Evolutionary conservation across 495 filamentous ascomycete genomes (phyloP), one percentile per base, ranked within the genome.

Genomic region (Sabuloglossum arenarium): DNA sequence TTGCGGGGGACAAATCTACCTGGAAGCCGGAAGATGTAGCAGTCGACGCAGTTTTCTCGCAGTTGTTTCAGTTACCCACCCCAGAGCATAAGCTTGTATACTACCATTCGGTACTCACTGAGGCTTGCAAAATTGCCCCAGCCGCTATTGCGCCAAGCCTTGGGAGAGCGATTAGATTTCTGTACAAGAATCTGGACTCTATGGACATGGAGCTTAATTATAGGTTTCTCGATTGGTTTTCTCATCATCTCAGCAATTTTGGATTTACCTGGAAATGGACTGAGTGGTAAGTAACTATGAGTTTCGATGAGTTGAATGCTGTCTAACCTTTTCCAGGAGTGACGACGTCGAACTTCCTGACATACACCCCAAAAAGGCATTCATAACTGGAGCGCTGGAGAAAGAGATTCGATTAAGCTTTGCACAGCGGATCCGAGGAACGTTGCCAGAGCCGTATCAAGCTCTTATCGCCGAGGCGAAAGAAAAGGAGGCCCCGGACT

Each of bases 221-320:
- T 66, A 80, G 91, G 16, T 97, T 96, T 69, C 73, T 93, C 64
- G 91, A 97, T 66, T 99, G 91, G 91, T 99, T 99, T 63, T 76
- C 89, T 14, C 93, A 99, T 64, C 91, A 99, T 71, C 66, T 99
- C 61, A 94, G 88, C 67, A 99, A 99, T 69, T 99, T 97, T 63
- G 91, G 94, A 39, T 99, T 97, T 63, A 91, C 93, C 3, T 99
- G 91, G 91, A 97, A 97, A 70, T 99, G 91, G 91, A 83, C 83
- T 21, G 91, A 99, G 70, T 99, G 91, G 91, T 81, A 64, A 67
- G 74, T 66, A 28, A 47, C 11, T 16, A 43, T 42, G 25, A 24
- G 4, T 43, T 29, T 21, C 11, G 16, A 14, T 42, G 19, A 39
- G 46, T 24, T 12, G 43, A 45, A 8, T 29, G 42, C 59, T 58